Percentiles rank a stretch among this genome's conserved stretches.
Evolutionary conservation across 2,329 filamentous ascomycete species (phyloP).

Genomic region (Acarospora socialis): DNA sequence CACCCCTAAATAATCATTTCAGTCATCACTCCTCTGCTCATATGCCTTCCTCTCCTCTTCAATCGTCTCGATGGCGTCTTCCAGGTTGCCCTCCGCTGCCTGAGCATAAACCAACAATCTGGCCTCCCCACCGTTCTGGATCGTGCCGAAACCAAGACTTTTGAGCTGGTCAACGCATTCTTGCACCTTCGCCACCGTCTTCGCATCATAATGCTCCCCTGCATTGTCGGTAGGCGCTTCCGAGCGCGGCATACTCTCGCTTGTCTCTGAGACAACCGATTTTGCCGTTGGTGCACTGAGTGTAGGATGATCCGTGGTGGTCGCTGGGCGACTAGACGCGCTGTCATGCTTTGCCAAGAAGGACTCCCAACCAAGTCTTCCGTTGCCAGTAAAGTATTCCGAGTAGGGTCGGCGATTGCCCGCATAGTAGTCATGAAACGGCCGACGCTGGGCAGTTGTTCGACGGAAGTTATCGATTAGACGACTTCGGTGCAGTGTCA

Average conservation of each 20-base stretch:
- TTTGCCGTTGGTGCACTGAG: no score
- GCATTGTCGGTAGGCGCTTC: not conserved
- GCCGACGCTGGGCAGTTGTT: no score
- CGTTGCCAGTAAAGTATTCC: conserved; percentile 6
- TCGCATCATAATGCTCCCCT: not conserved
- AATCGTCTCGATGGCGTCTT: conserved; percentile 36
- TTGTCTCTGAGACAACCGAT: no score
- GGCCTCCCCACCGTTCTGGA: conserved; percentile 22
- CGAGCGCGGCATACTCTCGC: no score
- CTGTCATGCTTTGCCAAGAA: no score
- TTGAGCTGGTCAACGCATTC: conserved; percentile 26
- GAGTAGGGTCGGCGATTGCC: conserved; percentile 8
- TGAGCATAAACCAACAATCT: conserved; percentile 31
- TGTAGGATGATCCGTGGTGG: no score
- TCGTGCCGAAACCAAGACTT: conserved; percentile 27
- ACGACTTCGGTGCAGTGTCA: no score
- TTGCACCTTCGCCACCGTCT: conserved; percentile 3
- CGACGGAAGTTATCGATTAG: no score
- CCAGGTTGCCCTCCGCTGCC: conserved; percentile 28
- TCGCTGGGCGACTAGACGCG: no score
- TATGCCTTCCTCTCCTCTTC: conserved; percentile 33
- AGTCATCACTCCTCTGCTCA: conserved; percentile 18
- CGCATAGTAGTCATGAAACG: no score
- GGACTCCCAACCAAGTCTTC: conserved; percentile 6
- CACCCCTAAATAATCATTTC: no score